Conservation (phyloP, 441 rosid species). For the Populus trichocarpa region DNA sequence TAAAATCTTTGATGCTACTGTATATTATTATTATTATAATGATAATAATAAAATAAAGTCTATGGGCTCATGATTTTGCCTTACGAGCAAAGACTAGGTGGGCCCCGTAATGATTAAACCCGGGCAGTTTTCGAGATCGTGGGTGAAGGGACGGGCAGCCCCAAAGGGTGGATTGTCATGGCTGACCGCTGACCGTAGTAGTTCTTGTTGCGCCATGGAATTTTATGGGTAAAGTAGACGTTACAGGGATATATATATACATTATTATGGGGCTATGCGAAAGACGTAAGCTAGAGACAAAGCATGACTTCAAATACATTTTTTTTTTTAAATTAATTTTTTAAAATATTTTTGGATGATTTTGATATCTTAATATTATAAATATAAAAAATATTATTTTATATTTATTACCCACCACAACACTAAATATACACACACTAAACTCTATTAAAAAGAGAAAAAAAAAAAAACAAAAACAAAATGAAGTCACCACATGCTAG, state of each 20-base stretch:
- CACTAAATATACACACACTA: too few relatives aligned
- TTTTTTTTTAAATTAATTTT: neutral
- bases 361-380: too few relatives aligned
- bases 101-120: constrained; percentile 49
- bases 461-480: neutral
- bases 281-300: constrained; percentile 35
- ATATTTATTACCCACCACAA: too few relatives aligned
- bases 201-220: neutral
- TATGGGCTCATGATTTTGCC: constrained; percentile 57
- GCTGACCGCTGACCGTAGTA: constrained; percentile 42
- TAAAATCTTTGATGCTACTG: neutral
- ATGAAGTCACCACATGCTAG: neutral
- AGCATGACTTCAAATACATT: constrained; percentile 39
- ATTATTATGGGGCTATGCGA: neutral
- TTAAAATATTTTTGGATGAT: neutral
- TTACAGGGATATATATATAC: neutral
- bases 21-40: neutral
- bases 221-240: constrained; percentile 43
- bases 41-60: constrained; percentile 24
- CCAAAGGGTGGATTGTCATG: constrained; percentile 11
- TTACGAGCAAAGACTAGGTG: constrained; percentile 52
- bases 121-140: constrained; percentile 39
- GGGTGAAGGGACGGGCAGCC: constrained; percentile 38
- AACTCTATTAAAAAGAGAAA: too few relatives aligned
- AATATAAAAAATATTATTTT: too few relatives aligned